Evolutionary conservation across 768 basidiomycete species (phyloP).

Genomic region (Panellus pusillus): DNA sequence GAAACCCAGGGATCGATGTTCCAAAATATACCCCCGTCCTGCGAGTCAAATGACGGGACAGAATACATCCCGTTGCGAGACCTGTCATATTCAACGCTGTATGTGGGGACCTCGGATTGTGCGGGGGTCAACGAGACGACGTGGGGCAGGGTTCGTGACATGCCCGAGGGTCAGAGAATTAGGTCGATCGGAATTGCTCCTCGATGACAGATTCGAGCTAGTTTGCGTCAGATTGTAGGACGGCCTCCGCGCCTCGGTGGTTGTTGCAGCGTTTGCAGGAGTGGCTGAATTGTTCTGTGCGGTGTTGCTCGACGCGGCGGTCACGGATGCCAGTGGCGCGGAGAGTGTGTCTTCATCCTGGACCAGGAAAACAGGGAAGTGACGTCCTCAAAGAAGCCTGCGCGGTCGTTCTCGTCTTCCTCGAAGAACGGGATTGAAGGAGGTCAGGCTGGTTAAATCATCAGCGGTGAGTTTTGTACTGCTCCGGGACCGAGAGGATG

Average conservation of each 20-base stretch:
- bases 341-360: constrained; percentile 76
- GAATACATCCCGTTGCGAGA: constrained; percentile 50
- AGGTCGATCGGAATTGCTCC: constrained; percentile 54
- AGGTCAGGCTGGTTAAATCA: constrained; percentile 64
- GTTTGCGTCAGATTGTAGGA: constrained; percentile 47
- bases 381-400: constrained; percentile 60
- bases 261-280: constrained; percentile 29
- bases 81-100: constrained; percentile 62
- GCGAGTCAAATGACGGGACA: constrained; percentile 54
- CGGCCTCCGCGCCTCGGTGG: constrained; percentile 59
- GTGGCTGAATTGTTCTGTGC: constrained; percentile 33
- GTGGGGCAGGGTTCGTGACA: constrained; percentile 65
- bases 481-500: too few species aligned
- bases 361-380: constrained; percentile 65
- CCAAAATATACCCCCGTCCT: constrained; percentile 61
- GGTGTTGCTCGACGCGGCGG: constrained; percentile 29
- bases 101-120: constrained; percentile 74
- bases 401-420: constrained; percentile 81
- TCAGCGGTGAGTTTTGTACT: too few species aligned
- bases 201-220: constrained; percentile 48
- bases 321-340: constrained; percentile 59
- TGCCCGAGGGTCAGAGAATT: constrained; percentile 54
- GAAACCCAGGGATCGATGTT: constrained; percentile 87
- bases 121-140: constrained; percentile 85
- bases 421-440: constrained; percentile 92